A percentile compares a stretch with the other conserved stretches of the same genome.
Evolutionary conservation across 1,139 yeast species (phyloP).

Genomic region (Arxiozyma slooffiae): DNA sequence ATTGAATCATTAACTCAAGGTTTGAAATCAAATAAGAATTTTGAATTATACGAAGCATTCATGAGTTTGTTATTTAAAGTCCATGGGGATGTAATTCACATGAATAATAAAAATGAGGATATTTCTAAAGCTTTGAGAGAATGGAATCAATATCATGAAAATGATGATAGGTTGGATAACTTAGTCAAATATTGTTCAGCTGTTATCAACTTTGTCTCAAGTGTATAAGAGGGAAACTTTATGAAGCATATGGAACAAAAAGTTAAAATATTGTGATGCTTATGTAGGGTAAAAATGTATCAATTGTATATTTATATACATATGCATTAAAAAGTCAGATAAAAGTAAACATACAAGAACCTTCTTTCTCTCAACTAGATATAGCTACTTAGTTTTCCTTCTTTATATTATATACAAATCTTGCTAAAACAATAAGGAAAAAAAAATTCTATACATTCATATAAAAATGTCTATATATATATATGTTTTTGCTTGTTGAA

Average conservation of each 20-base stretch:
- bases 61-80: conserved; percentile 61
- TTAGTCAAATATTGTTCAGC: conserved; percentile 78
- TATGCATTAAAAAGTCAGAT: too few species aligned
- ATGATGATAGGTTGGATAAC: conserved; percentile 49
- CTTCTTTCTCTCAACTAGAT: too few species aligned
- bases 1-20: conserved; percentile 58
- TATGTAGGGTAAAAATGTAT: background rate
- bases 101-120: conserved; percentile 33
- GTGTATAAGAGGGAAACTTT: conserved; percentile 3
- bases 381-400: too few species aligned
- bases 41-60: conserved; percentile 47
- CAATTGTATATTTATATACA: too few species aligned
- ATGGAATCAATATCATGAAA: conserved; percentile 43
- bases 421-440: too few species aligned
- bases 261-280: too few species aligned
- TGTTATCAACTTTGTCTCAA: conserved; percentile 51
- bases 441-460: too few species aligned
- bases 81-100: conserved; percentile 75
- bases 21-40: conserved; percentile 46
- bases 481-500: too few species aligned
- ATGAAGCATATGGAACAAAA: background rate
- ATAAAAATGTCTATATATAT: too few species aligned
- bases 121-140: conserved; percentile 38
- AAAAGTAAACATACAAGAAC: too few species aligned
- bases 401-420: too few species aligned